Conservation (phyloP, 2,329 filamentous ascomycete genomes). For the Raffaelea ambrosiae region DNA sequence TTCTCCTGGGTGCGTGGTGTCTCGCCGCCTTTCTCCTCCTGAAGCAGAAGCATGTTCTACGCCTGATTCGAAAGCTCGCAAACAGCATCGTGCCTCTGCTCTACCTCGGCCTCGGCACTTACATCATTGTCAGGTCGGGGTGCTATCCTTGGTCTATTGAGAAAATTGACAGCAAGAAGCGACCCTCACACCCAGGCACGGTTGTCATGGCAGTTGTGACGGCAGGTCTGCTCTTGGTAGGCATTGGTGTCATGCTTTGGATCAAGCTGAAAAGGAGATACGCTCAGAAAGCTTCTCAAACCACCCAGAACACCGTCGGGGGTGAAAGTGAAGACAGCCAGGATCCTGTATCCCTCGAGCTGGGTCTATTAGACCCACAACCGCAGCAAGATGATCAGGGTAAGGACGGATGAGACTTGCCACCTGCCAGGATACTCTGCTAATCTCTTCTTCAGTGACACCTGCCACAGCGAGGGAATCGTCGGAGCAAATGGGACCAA, state of each 20-base stretch:
- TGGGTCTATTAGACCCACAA: too few relatives aligned
- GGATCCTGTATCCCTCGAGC: too few relatives aligned
- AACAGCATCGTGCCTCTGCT: constrained; percentile 19
- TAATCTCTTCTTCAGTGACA: too few relatives aligned
- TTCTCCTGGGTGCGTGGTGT: constrained; percentile 23
- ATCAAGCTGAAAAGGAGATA: too few relatives aligned
- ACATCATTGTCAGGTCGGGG: constrained; percentile 22
- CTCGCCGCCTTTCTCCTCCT: constrained; percentile 20
- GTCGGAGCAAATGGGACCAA: too few relatives aligned
- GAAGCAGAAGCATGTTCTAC: constrained; percentile 21
- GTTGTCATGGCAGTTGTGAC: constrained; percentile 1
- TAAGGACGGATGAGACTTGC: too few relatives aligned
- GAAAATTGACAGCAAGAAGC: constrained; percentile 15
- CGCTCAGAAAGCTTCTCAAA: too few relatives aligned
- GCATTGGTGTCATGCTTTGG: constrained; percentile 1
- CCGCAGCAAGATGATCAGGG: too few relatives aligned
- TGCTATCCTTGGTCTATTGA: constrained; percentile 25
- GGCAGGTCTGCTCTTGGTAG: background rate
- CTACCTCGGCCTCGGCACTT: constrained; percentile 23
- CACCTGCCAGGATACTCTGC: too few relatives aligned
- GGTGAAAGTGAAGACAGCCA: too few relatives aligned
- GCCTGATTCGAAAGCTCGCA: constrained; percentile 17
- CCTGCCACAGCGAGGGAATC: too few relatives aligned
- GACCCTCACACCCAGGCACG: constrained; percentile 6
- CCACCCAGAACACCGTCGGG: too few relatives aligned